Evolutionary conservation across 2,329 filamentous ascomycete species (phyloP), one percentile per base, ranked within the genome.

Genomic region (Penicillium oxalicum): DNA sequence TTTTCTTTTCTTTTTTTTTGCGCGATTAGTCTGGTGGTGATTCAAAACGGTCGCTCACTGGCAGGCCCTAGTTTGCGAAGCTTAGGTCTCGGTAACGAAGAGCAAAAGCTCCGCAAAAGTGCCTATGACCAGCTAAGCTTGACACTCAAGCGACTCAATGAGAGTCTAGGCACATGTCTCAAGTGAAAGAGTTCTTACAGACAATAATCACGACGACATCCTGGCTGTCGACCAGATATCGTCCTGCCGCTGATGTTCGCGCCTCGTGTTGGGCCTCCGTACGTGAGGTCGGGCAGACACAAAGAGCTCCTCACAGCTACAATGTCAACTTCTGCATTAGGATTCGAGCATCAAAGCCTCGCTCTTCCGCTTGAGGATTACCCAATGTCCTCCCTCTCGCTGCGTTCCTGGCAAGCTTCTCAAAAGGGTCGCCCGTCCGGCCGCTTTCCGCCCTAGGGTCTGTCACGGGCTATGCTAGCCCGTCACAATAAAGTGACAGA

Each of bases 101-200:
- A 68, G 34, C 49, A 49, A 12, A 53, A 57, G 38, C 50, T 72
- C n/a, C 66, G 67, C 27, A 60, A 60, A 44, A 62, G 63, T 43
- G 61, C 65, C 29, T 67, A 63, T 47, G 54, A 63, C n/a, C 72
- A 75, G 48, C 73, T 73, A 52, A 67, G 71, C 48, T 62, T 66
- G 44, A 75, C 73, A 4, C 55, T 76, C 42, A 65, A 69, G 51
- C 69, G 74, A 53, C 56, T 77, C 27, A 76, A 77, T 54, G 72
- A 75, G 53, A 76, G 70, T 52, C 59, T 75, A 56, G 69, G 70
- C 25, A 71, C 69, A 13, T 77, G 74, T 59, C 58, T 77, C 41
- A 57, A 53, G 53, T 60, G 54, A 61, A 54, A 40, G 12, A 25
- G 38, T 28, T 25, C 32, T 12, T 43, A 6, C 12, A 18, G 26